Base-by-base conservation (phyloP, 331 rosid genomes). In the Pyrus hybrid region DNA sequence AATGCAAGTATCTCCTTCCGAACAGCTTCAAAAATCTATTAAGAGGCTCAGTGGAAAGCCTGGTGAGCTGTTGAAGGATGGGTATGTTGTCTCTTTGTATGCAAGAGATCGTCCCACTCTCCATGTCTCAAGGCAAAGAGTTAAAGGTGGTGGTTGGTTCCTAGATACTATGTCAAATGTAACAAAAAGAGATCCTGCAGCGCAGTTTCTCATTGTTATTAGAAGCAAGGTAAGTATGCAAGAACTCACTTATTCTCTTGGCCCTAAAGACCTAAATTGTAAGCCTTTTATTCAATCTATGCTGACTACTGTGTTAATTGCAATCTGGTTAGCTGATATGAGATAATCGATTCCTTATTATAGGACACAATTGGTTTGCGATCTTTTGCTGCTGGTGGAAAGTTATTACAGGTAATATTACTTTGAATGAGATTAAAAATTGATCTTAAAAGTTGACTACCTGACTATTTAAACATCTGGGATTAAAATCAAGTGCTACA, bases 61-160 rank as follows among this genome's bases (percentile, higher is more conserved):
- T 66, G 79, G 84, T 82, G 96, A 87, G 53, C 82, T 88, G 76
- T 82, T 95, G 84, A 92, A 84, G 83, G 99, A 95, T 77, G 99
- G 99, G n/a, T 86, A 88, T 82, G 79, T 95, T 80, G 77, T 95
- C 49, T 93, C 99, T 73, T 80, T 95, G 65, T 87, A 88, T 87
- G 96, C 92, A 70, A 89, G 87, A 82, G 98, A 89, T 80, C 80
- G 77, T 33, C 86, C 93, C 47, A 81, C 87, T 41, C 86, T 95
- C 66, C 97, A 95, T 71, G 90, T 95, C 43, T 88, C 99, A 70
- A 86, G 99, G 72, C 97, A 91, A 84, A 92, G 99, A 87, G 89
- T 86, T 81, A 89, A 88, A 92, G 94, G 99, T 51, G 99, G 98
- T 66, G 97, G 99, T 68, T 95, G 99, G 99, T 86, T 95, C 84